Evolutionary conservation across 2,329 filamentous ascomycete genomes (phyloP), one percentile per base, ranked within the genome.

Genomic region (Amesomyces nigricolor): DNA sequence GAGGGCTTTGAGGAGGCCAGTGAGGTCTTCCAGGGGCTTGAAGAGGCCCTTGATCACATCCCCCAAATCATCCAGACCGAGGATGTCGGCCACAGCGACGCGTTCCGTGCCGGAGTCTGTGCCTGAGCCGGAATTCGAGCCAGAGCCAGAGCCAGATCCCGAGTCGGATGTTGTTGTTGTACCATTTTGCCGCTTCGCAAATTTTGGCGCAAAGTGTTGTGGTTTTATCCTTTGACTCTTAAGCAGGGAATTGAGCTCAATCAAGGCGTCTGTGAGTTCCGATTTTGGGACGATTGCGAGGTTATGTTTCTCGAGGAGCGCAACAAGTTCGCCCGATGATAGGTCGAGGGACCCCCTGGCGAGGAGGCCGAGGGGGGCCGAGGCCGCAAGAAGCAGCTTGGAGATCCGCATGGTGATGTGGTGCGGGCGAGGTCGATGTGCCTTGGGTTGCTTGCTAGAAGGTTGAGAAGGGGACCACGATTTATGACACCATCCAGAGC

Each of bases 201-300:
- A 67, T 53, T 68, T 53, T 19, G 63, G 62, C 7, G 48, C 57
- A 22, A 64, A 14, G 10, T 48, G 37, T 14, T 29, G 63, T n/a
- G 63, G 64, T 22, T 67, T 61, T 29, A 58, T 61, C 30, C 65
- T 63, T 46, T 65, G 69, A 46, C 66, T 70, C 61, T 68, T 69
- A 30, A 76, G 71, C 17, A 76, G 64, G 6, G 62, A 62, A 40
- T 71, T 75, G 52, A 76, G 68, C 61, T 76, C 73, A 5, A 69
- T 70, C 14, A 76, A 58, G 1, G 70, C 72, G 42, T 75, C 73
- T n/a, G 73, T 73, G 52, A 76, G 70, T 53, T 76, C 73, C 45
- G 71, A 73, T n/a, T 72, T 68, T 35, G 74, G 73, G 7, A 75
- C 73, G 48, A 76, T 63, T 29, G 71, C 74, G 32, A 76, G 65